phyloP scores from a whole-genome alignment of 345 rosid species.

The Hibiscus trionum region DNA sequence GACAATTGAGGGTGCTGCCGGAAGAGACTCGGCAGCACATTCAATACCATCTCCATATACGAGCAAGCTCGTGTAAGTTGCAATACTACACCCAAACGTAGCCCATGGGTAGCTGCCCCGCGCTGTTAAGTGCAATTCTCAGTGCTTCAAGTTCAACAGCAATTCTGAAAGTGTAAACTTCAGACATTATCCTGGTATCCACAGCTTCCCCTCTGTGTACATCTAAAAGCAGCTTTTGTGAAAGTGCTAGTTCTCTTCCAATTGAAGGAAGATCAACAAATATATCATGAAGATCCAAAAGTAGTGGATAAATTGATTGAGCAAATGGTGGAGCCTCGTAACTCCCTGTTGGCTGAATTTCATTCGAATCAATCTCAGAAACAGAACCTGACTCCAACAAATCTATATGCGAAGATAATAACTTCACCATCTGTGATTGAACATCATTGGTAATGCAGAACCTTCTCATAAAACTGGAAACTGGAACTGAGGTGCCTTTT shows the following conservation, averaged over 20 bases:
- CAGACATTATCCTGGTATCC: slow-evolving; percentile 48
- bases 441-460: slow-evolving; percentile 39
- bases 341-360: slow-evolving; percentile 22
- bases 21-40: slow-evolving; percentile 77
- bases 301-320: slow-evolving; percentile 62
- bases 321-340: slow-evolving; percentile 74
- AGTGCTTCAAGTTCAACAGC: slow-evolving; percentile 93
- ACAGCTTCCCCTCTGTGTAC: slow-evolving; percentile 56
- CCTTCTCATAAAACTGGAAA: slow-evolving; percentile 32
- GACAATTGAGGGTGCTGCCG: slow-evolving; percentile 85
- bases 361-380: slow-evolving; percentile 25
- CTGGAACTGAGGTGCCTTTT: slow-evolving; percentile 22
- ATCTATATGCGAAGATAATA: slow-evolving; percentile 41
- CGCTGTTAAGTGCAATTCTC: slow-evolving; percentile 69
- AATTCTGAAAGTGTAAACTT: slow-evolving; percentile 66
- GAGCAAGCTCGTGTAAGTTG: slow-evolving; percentile 65
- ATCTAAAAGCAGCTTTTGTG: slow-evolving; percentile 66
- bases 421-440: slow-evolving; percentile 49
- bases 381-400: slow-evolving; percentile 24
- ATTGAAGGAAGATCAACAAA: slow-evolving; percentile 65
- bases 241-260: slow-evolving; percentile 54
- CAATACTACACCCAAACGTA: slow-evolving; percentile 75
- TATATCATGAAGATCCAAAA: slow-evolving; percentile 65
- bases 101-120: slow-evolving; percentile 68
- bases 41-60: slow-evolving; percentile 86